phyloP scores from a whole-genome alignment of 768 basidiomycete genomes.

The Mycena epipterygia region DNA sequence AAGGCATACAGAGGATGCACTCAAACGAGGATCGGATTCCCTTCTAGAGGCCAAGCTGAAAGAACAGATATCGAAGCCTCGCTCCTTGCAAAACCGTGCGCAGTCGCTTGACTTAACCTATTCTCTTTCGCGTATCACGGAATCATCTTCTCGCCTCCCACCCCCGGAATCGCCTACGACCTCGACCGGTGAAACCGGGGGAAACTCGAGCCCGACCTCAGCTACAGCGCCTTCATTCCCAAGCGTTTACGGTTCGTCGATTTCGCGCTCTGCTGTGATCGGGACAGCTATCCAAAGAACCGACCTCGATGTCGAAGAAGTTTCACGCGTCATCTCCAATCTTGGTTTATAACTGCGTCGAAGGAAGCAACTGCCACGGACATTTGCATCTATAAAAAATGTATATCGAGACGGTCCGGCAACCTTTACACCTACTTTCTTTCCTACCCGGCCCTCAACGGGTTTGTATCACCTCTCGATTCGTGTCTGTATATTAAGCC shows the following conservation, averaged over 20 bases:
- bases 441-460: conserved; percentile 24
- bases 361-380: conserved; percentile 22
- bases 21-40: conserved; percentile 89
- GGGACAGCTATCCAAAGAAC: conserved; percentile 60
- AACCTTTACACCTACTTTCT: conserved; percentile 29
- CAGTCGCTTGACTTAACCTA: conserved; percentile 91
- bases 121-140: conserved; percentile 86
- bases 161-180: conserved; percentile 87
- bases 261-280: conserved; percentile 59
- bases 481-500: conserved; percentile 39
- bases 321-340: conserved; percentile 84
- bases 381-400: conserved; percentile 28
- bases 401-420: conserved; percentile 28
- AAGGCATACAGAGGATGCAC: conserved; percentile 78
- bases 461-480: conserved; percentile 43
- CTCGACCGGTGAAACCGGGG: conserved; percentile 80
- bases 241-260: conserved; percentile 83
- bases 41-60: conserved; percentile 87
- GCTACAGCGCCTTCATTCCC: conserved; percentile 86
- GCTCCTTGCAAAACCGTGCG: conserved; percentile 87
- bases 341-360: conserved; percentile 66
- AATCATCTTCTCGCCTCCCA: conserved; percentile 69
- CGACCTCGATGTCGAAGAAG: conserved; percentile 74
- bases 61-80: conserved; percentile 81
- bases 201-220: conserved; percentile 84